A percentile compares a stretch with the other conserved stretches of the same genome.
Evolutionary conservation across 2,329 filamentous ascomycete genomes (phyloP).

Genomic region (Alternaria sp.): DNA sequence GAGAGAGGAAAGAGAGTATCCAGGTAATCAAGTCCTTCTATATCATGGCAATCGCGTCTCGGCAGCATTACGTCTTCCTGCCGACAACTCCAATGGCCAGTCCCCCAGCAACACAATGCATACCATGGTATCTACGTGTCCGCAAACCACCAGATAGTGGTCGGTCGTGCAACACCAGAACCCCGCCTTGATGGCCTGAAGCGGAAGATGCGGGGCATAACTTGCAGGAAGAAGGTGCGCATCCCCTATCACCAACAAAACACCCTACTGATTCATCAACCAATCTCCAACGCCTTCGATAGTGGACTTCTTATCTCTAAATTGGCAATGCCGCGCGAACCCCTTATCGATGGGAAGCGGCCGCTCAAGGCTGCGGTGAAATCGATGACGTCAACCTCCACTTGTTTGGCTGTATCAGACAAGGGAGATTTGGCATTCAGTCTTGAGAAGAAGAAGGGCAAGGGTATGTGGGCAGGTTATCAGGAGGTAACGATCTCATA

Average conservation of each 20-base stretch:
- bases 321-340: background rate
- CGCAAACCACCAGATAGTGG: background rate
- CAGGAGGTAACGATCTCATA: too few species aligned
- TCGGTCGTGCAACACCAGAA: background rate
- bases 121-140: background rate
- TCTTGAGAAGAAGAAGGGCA: constrained; percentile 15
- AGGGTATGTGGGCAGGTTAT: constrained; percentile 8
- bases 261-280: background rate
- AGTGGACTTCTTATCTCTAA: background rate
- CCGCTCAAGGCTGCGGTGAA: constrained; percentile 15
- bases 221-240: constrained; percentile 8
- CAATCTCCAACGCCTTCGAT: background rate
- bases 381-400: constrained; percentile 25
- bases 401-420: background rate
- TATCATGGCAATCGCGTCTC: background rate
- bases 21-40: background rate
- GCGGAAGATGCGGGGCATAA: constrained; percentile 14
- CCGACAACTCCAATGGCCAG: background rate
- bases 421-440: constrained; percentile 18
- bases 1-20: background rate
- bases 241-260: background rate
- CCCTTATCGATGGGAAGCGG: constrained; percentile 5
- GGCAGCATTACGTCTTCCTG: background rate
- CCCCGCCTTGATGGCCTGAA: constrained; percentile 14
- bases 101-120: background rate